A percentile compares a stretch with the other conserved stretches of the same genome.
phyloP scores from a whole-genome alignment of 2,329 filamentous ascomycete species.

The Pseudogymnoascus sp. region DNA sequence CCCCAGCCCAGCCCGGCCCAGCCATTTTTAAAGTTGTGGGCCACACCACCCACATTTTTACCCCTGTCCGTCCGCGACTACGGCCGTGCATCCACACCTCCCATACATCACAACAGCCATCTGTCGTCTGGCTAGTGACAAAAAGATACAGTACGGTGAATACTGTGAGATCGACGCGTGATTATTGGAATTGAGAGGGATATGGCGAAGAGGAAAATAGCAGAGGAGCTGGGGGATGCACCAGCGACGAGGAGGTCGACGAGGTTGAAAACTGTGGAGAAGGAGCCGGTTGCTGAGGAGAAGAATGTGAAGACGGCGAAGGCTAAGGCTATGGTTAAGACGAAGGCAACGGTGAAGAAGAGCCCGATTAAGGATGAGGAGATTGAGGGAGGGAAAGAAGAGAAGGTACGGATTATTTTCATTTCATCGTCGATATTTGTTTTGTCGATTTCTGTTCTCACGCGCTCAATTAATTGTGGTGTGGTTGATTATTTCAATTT shows the following conservation, averaged over 20 bases:
- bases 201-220: not conserved
- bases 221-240: not conserved
- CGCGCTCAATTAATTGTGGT: not conserved
- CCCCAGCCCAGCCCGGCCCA: not conserved
- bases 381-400: not conserved
- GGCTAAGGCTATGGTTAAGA: constrained; percentile 35
- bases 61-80: not conserved
- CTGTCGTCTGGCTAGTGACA: not conserved
- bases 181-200: not conserved
- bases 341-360: constrained; percentile 38
- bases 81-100: not conserved
- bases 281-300: not conserved
- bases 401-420: not conserved
- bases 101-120: not conserved
- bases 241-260: not conserved
- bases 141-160: not conserved
- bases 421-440: not conserved
- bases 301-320: not conserved
- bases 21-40: not conserved
- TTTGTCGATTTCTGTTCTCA: not conserved
- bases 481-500: not conserved
- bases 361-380: constrained; percentile 35
- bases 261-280: not conserved
- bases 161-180: not conserved
- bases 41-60: not conserved